Percentiles rank a stretch among this genome's conserved stretches.
These are phyloP conservation scores for Strobilomyces echinocephalus DNA, from an alignment of 768 basidiomycete species.

Conservation along the genomic window DNA sequence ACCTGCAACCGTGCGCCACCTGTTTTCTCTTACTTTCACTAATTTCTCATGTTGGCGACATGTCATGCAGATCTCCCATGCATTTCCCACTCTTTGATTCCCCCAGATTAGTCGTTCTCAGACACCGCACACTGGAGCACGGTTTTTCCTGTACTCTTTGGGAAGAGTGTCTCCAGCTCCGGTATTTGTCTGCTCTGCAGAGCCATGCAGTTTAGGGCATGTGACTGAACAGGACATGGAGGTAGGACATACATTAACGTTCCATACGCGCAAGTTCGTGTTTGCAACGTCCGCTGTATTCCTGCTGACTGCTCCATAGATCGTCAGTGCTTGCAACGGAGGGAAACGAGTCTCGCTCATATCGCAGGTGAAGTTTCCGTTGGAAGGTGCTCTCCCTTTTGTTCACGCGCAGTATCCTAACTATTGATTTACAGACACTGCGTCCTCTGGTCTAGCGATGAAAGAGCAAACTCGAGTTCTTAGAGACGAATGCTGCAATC, in stretches of 20 bases:
- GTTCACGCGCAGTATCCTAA: not conserved
- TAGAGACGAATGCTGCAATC: not conserved
- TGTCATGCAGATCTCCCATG: not conserved
- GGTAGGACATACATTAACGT: not conserved
- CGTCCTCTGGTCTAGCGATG: not conserved
- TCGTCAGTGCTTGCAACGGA: not conserved
- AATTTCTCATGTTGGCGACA: not conserved
- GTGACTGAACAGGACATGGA: not conserved
- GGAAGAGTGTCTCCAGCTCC: not conserved
- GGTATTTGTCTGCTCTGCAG: not conserved
- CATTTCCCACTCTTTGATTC: not conserved
- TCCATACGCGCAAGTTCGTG: constrained; percentile 1
- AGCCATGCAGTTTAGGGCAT: too few relatives aligned
- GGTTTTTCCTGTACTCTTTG: not conserved
- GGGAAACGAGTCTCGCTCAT: not conserved
- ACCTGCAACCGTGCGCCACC: not conserved
- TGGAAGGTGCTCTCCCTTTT: not conserved
- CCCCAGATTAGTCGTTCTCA: not conserved
- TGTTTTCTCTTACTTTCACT: not conserved
- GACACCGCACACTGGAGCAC: not conserved
- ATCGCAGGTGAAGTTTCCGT: not conserved
- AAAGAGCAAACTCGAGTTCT: not conserved
- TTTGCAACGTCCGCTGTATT: not conserved
- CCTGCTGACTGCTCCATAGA: not conserved
- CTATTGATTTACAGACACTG: not conserved